Percentiles rank a stretch among this genome's conserved stretches.
These are phyloP conservation scores for Platanus orientalis DNA, from an alignment of 164 flowering plant genomes.

Conservation along the genomic window DNA sequence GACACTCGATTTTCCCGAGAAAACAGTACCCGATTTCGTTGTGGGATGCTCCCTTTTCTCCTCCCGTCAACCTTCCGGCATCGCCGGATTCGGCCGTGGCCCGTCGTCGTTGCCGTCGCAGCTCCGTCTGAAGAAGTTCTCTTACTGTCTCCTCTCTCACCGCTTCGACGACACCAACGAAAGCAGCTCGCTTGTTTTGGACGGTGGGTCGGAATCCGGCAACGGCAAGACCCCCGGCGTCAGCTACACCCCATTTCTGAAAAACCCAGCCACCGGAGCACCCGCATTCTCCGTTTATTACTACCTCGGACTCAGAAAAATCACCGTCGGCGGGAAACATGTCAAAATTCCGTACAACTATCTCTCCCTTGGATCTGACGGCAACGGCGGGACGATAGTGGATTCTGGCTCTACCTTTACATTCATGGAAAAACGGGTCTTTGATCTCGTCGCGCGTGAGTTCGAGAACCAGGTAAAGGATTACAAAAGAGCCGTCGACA, in stretches of 20 bases:
- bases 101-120: slow-evolving; percentile 47
- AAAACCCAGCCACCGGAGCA: slow-evolving; percentile 33
- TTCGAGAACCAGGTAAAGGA: slow-evolving; percentile 43
- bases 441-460: slow-evolving; percentile 42
- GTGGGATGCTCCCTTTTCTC: slow-evolving; percentile 64
- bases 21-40: slow-evolving; percentile 28
- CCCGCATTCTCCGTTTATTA: slow-evolving; percentile 46
- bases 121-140: slow-evolving; percentile 40
- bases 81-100: slow-evolving; percentile 73
- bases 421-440: slow-evolving; percentile 51
- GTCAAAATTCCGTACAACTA: slow-evolving; percentile 50
- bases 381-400: slow-evolving; percentile 68
- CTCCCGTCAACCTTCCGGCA: slow-evolving; percentile 42
- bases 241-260: slow-evolving; percentile 54
- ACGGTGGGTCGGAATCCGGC: slow-evolving; percentile 22
- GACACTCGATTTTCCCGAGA: slow-evolving; percentile 28
- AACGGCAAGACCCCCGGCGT: slow-evolving; percentile 26
- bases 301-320: slow-evolving; percentile 47
- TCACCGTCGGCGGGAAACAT: slow-evolving; percentile 49
- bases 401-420: slow-evolving; percentile 84
- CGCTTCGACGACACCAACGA: slow-evolving; percentile 44
- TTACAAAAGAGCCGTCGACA: slow-evolving; percentile 31
- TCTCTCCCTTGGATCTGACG: slow-evolving; percentile 41
- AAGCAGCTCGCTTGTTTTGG: slow-evolving; percentile 40
- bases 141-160: slow-evolving; percentile 67